These are phyloP conservation scores for Lophiostoma macrostomum DNA, from an alignment of 495 filamentous ascomycete species.

Conservation along the genomic window DNA sequence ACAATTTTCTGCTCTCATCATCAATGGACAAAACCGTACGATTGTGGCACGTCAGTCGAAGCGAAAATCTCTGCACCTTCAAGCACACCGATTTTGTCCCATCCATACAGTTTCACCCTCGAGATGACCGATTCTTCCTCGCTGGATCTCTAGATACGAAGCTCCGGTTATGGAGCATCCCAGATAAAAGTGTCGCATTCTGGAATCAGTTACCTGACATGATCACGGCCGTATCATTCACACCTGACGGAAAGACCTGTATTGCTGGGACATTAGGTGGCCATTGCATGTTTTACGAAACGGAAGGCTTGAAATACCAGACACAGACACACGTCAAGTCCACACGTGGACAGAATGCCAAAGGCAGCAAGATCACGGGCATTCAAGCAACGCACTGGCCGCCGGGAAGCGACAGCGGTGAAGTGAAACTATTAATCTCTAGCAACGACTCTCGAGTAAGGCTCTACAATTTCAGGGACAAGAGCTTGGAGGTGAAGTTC, in stretches of 20 bases:
- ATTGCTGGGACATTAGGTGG: constrained; percentile 89
- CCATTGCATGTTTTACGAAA: constrained; percentile 88
- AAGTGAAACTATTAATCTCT: constrained; percentile 82
- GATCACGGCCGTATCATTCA: constrained; percentile 90
- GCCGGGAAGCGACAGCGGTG: constrained; percentile 59
- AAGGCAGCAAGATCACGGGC: constrained; percentile 95
- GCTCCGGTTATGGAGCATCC: constrained; percentile 92
- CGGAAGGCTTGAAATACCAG: constrained; percentile 80
- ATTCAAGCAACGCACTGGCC: constrained; percentile 74
- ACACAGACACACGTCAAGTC: constrained; percentile 88
- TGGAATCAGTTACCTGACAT: constrained; percentile 79
- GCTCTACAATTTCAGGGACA: constrained; percentile 81
- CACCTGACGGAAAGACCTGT: constrained; percentile 83
- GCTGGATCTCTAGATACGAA: constrained; percentile 93
- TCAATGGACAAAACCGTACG: constrained; percentile 98
- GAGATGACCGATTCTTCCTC: constrained; percentile 94
- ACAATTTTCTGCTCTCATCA: constrained; percentile 93
- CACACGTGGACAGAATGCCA: constrained; percentile 85
- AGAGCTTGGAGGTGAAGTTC: constrained; percentile 81
- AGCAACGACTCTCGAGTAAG: constrained; percentile 96
- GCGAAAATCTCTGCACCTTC: constrained; percentile 90
- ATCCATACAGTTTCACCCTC: constrained; percentile 89
- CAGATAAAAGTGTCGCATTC: constrained; percentile 90
- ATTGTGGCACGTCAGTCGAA: constrained; percentile 84
- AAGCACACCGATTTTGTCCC: constrained; percentile 97